A percentile compares a stretch with the other conserved stretches of the same genome.
These are phyloP conservation scores for Mucor lusitanicus DNA, from an alignment of 371 early-diverging fungal species.

Conservation along the genomic window DNA sequence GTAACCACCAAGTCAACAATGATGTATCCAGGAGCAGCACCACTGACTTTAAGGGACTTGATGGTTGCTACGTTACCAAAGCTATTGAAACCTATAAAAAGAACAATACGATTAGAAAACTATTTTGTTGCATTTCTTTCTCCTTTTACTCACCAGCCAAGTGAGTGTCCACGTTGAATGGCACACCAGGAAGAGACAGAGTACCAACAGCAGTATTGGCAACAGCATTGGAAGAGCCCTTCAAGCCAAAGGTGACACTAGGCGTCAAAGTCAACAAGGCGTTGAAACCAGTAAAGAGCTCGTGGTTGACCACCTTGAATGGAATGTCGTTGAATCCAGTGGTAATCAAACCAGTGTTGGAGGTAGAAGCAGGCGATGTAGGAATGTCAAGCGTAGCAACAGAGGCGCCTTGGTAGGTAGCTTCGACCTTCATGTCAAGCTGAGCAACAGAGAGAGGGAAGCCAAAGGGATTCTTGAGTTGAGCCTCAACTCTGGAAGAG, in stretches of 20 bases:
- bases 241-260: constrained; percentile 47
- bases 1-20: constrained; percentile 38
- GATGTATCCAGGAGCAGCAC: constrained; percentile 42
- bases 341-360: constrained; percentile 37
- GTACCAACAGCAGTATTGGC: constrained; percentile 58
- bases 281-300: constrained; percentile 52
- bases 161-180: constrained; percentile 48
- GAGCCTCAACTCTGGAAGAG: constrained; percentile 49
- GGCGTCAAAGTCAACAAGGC: constrained; percentile 43
- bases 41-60: constrained; percentile 38
- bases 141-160: constrained; percentile 49
- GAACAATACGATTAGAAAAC: not conserved
- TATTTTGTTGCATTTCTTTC: not conserved
- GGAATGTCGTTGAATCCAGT: constrained; percentile 53
- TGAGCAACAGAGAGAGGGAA: constrained; percentile 57
- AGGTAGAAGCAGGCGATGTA: constrained; percentile 47
- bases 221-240: constrained; percentile 51
- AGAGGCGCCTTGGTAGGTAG: constrained; percentile 27
- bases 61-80: constrained; percentile 49
- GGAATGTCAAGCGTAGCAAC: constrained; percentile 56
- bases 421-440: constrained; percentile 48
- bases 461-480: constrained; percentile 58
- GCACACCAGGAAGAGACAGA: constrained; percentile 49
- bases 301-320: constrained; percentile 36
- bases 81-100: constrained; percentile 39